These are phyloP conservation scores for Pseudogymnoascus verrucosus DNA, from an alignment of 2,329 filamentous ascomycete species.

Conservation along the genomic window DNA sequence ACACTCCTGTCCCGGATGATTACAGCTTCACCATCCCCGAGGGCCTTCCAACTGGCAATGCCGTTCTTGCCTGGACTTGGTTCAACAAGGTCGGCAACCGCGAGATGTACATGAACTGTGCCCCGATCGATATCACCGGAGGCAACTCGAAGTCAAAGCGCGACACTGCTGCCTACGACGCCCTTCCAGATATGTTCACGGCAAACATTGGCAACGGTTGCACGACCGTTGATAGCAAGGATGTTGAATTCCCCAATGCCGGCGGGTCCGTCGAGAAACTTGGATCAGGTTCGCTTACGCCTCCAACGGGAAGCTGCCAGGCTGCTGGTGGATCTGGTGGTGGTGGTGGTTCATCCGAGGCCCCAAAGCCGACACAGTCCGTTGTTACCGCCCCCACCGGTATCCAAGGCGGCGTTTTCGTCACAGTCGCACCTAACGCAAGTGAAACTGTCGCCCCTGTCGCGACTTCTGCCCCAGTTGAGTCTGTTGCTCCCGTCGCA, in stretches of 20 bases:
- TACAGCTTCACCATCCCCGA: constrained; percentile 67
- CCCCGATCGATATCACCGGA: constrained; percentile 57
- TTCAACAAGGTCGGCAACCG: constrained; percentile 88
- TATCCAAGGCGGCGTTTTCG: constrained; percentile 26
- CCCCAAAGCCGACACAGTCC: constrained; percentile 1
- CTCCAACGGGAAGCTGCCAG: constrained; percentile 21
- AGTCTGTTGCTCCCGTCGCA: constrained; percentile 7
- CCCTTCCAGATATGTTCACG: constrained; percentile 66
- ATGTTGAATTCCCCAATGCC: constrained; percentile 47
- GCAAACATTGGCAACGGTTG: constrained; percentile 50
- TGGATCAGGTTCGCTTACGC: constrained; percentile 24
- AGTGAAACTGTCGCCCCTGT: constrained; percentile 6
- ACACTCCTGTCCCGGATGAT: constrained; percentile 38
- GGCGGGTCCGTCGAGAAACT: constrained; percentile 44
- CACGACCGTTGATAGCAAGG: constrained; percentile 37
- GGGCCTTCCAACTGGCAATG: constrained; percentile 65
- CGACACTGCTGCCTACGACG: constrained; percentile 44
- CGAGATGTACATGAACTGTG: constrained; percentile 98
- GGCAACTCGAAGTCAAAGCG: constrained; percentile 35
- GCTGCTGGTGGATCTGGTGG: constrained; percentile 21
- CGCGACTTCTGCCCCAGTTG: constrained; percentile 17
- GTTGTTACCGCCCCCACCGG: constrained; percentile 11
- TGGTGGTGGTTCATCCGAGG: neutral
- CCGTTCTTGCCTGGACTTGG: constrained; percentile 88
- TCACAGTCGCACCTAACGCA: constrained; percentile 26